Base-by-base conservation (phyloP, 768 basidiomycete species). In the Pisolithus orientalis region DNA sequence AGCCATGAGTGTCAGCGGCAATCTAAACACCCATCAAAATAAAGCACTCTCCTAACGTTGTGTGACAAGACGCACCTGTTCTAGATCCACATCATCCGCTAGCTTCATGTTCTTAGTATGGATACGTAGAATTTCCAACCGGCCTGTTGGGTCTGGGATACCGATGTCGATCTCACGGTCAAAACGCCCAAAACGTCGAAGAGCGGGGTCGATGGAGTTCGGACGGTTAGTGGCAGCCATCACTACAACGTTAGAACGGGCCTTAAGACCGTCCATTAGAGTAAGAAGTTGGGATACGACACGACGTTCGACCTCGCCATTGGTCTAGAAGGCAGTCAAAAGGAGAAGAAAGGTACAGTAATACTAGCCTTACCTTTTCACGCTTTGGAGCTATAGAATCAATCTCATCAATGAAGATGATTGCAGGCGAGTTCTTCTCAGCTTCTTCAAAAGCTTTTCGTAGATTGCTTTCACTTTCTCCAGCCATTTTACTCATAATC, bases 21-120 rank as follows among this genome's bases (percentile, higher is more conserved):
- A 99, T 98, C 88, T 95, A 43, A 47, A 29, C 38, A 39, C 62
- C 50, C 64, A 50, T 34, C 24, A 39, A 48, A 11, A 9, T 13
- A 10, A 38, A 32, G 31, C 44, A 49, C n/a, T 25, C 6, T 38
- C 5, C 24, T 51, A n/a, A 27, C 32, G 1, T 24, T 37, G 13
- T 34, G 13, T 14, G 11, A 14, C n/a, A 10, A 31, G 40, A 48
- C 47, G 53, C 60, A 86, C 89, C 77, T 93, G 91, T 71, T 99
- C 96, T 54, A 98, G 83, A 64, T 99, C 96, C 34, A 98, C 96
- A 60, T 98, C 95, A 51, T 98, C 94, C 25, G 71, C 82, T 44
- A 98, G 79, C 72, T 98, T 99, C 96, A 99, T 98, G 76, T 99
- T 98, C 84, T 98, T 98, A 53, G 96, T 98, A 78, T 98, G 96